Evolutionary conservation across 805 yeast genomes (phyloP), one percentile per base, ranked within the genome.

Genomic region (Ogataea ramenticola): DNA sequence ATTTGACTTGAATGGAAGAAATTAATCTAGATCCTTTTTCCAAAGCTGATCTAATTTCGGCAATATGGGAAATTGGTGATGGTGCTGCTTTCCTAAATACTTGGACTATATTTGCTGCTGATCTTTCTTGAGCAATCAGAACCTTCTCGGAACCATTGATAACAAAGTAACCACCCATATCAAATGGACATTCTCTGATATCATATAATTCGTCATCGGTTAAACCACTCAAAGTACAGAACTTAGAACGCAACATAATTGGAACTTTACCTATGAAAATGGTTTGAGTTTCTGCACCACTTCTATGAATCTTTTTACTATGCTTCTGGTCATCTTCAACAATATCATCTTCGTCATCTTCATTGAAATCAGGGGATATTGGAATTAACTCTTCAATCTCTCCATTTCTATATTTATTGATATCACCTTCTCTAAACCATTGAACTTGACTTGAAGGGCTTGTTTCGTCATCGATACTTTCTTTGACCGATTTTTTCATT

Each of bases 111-210:
- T 93, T 93, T 40, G 99, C 99, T 14, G 99, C 98, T 47, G 93
- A 82, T 65, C 99, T 80, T 68, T 93, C 99, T 69, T 93, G 99
- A 29, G 99, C 99, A 71, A 93, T 93, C 58, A 93, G 73, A 45
- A 93, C 99, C 65, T 93, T 93, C 65, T 93, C 99, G 19, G 97
- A 88, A 57, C 99, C 99, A 70, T 93, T 93, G 61, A 93, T 93
- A 55, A 93, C 90, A 62, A 93, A 93, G 67, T 93, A 93, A 49
- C 99, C 99, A 66, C 99, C 99, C 95, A 93, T 95, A 74, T 93
- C 99, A 67, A 87, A 93, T 29, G 99, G 99, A 70, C 99, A 93
- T 68, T 93, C 99, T 66, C 93, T 90, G 61, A 93, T 77, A 56
- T 89, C 95, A 67, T 90, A 93, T 58, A 90, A 78, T 66, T 93